A percentile compares a stretch with the other conserved stretches of the same genome.
phyloP scores from a whole-genome alignment of 2,329 filamentous ascomycete genomes.

The Fusarium chuoi region DNA sequence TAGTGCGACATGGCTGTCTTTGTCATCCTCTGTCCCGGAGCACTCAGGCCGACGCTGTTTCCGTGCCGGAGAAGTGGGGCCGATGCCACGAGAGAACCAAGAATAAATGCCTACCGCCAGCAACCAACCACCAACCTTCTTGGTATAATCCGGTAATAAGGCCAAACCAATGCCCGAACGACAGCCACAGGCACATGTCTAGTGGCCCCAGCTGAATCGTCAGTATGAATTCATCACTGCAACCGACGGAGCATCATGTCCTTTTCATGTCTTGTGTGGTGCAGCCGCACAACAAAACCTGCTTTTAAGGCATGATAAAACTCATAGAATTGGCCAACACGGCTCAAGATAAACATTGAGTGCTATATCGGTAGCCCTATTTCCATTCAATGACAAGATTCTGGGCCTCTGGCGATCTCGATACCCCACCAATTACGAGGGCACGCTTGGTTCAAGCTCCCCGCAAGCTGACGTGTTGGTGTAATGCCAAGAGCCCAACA shows the following conservation, averaged over 20 bases:
- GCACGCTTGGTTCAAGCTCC: slow-evolving; percentile 22
- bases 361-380: background rate
- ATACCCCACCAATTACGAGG: slow-evolving; percentile 25
- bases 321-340: background rate
- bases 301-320: slow-evolving; percentile 17
- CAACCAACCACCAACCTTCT: background rate
- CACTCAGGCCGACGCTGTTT: background rate
- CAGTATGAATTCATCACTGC: slow-evolving; percentile 7
- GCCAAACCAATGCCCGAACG: background rate
- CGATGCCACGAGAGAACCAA: background rate
- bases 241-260: background rate
- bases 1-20: background rate
- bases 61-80: slow-evolving; percentile 30
- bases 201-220: background rate
- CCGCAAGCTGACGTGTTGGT: slow-evolving; percentile 28
- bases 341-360: background rate
- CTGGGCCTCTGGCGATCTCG: slow-evolving; percentile 16
- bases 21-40: background rate
- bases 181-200: background rate
- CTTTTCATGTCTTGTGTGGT: background rate
- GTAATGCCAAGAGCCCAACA: slow-evolving; percentile 15
- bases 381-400: slow-evolving; percentile 11
- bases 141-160: slow-evolving; percentile 11
- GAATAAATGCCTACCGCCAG: background rate
- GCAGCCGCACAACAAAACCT: slow-evolving; percentile 17